Evolutionary conservation across 148 eudicot genomes (phyloP).

Genomic region (Chenopodium quinoa): DNA sequence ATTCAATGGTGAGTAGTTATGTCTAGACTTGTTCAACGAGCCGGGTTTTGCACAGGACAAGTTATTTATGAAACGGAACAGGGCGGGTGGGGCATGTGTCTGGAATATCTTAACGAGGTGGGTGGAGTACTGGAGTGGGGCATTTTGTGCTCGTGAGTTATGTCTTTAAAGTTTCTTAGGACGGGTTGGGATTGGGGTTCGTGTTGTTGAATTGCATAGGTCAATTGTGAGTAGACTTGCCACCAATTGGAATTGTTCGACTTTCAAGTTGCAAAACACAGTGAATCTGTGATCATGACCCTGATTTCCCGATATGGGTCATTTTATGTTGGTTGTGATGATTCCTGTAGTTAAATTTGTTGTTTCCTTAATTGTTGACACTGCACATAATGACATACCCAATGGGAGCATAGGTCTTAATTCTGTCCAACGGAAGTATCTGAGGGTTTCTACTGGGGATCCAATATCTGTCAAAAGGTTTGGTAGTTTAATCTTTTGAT

Average conservation of each 20-base stretch:
- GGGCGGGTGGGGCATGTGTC: too few relatives aligned
- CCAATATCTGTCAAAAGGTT: conserved; percentile 56
- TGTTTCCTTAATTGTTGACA: conserved; percentile 42
- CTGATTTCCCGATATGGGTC: background rate
- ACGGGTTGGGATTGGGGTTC: too few relatives aligned
- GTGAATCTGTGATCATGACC: background rate
- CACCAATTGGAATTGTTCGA: background rate
- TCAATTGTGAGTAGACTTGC: too few relatives aligned
- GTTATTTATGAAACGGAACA: too few relatives aligned
- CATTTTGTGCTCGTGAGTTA: too few relatives aligned
- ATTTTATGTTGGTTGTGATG: background rate
- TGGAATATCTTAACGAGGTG: too few relatives aligned
- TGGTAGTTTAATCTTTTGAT: conserved; percentile 7
- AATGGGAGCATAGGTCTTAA: conserved; percentile 66
- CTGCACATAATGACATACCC: conserved; percentile 54
- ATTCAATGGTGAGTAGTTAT: too few relatives aligned
- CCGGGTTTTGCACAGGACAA: too few relatives aligned
- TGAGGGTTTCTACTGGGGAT: conserved; percentile 39
- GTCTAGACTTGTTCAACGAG: too few relatives aligned
- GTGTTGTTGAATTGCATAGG: too few relatives aligned
- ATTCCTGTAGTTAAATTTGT: background rate
- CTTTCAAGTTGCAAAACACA: background rate
- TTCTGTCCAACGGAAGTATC: conserved; percentile 56
- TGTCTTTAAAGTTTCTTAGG: too few relatives aligned
- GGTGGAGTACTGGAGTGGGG: too few relatives aligned